Base-by-base conservation (phyloP, 495 filamentous ascomycete species). In the Cercophora samala region DNA sequence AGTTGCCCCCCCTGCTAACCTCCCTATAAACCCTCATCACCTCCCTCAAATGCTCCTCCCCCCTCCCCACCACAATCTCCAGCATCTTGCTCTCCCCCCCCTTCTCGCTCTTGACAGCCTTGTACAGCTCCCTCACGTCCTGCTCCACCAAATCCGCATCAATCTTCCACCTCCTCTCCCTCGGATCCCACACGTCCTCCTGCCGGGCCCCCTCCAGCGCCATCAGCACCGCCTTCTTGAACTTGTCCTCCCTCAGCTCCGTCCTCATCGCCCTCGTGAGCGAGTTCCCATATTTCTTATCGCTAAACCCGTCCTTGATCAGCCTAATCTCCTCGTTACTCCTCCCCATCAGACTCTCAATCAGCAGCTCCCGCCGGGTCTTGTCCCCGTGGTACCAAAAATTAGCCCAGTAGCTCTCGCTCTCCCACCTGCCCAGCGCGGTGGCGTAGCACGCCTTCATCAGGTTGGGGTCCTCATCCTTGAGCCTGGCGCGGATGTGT, bases 351-450 rank as follows among this genome's bases (percentile, higher is more conserved):
- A 99, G 80, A 11, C 88, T 86, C 74, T 99, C 95, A 72, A 99
- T 97, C 56, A 99, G 84, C 22, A 99, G 80, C 75, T 99, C 92
- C 21, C 92, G 86, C 2, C 92, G 84, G 3, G 87, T 90, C 69
- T 90, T 91, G 68, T 91, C 89, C 46, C 90, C 89, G 75, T 98
- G 95, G 80, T 98, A 99, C 88, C 93, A 99, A 78, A 91, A 96
- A 73, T 98, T 99, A 58, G 96, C 94, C 92, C 95, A 99, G 82
- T 95, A 97, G 1, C 91, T 93, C 76, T 99, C 95, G 62, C 86
- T 88, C 80, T 97, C 95, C 90, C 92, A 99, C 58, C 87, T 83
- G 2, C 96, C 95, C 0, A 98, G 86, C 11, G 95, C 94, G 6
- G 91, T 93, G 5, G 92, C 90, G 75, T 97, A 98, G 72, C 87